These are phyloP conservation scores for Beauveria sp. DNA, from an alignment of 2,329 filamentous ascomycete genomes.

Conservation along the genomic window DNA sequence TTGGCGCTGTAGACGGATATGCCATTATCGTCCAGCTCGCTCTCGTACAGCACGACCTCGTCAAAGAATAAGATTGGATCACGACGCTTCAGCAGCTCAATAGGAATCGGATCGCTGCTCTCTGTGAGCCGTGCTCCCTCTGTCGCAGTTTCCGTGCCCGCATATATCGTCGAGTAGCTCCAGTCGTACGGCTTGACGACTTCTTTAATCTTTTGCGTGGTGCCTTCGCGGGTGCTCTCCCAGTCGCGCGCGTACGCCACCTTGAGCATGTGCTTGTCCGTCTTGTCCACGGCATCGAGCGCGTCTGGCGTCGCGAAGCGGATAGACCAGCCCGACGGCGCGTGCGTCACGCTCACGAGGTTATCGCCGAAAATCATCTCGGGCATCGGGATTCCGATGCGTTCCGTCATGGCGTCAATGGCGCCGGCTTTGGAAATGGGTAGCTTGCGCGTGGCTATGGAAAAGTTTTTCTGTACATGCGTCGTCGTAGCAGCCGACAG, in stretches of 20 bases:
- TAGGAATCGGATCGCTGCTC: conserved; percentile 54
- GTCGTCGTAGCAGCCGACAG: conserved; percentile 47
- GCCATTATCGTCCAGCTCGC: conserved; percentile 95
- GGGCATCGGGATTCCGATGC: conserved; percentile 77
- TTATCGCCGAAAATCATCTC: conserved; percentile 99
- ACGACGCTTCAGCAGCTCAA: conserved; percentile 77
- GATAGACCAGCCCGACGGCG: conserved; percentile 68
- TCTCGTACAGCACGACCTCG: conserved; percentile 92
- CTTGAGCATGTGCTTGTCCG: conserved; percentile 80
- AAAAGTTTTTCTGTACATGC: conserved; percentile 59
- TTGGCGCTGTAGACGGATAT: conserved; percentile 88
- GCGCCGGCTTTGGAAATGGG: conserved; percentile 89
- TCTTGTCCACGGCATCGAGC: conserved; percentile 89
- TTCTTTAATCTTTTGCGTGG: conserved; percentile 82
- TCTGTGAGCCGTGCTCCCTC: conserved; percentile 20
- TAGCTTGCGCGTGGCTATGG: conserved; percentile 76
- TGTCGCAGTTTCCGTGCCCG: conserved; percentile 47
- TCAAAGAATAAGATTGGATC: conserved; percentile 97
- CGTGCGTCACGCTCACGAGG: conserved; percentile 65
- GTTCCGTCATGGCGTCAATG: conserved; percentile 76
- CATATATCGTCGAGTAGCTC: conserved; percentile 90
- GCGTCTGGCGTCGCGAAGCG: conserved; percentile 81
- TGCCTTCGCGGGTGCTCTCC: conserved; percentile 60
- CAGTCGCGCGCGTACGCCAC: conserved; percentile 90
- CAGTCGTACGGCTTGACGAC: conserved; percentile 96